phyloP scores from a whole-genome alignment of 2,329 filamentous ascomycete genomes.

The Hypocrella siamensis region DNA sequence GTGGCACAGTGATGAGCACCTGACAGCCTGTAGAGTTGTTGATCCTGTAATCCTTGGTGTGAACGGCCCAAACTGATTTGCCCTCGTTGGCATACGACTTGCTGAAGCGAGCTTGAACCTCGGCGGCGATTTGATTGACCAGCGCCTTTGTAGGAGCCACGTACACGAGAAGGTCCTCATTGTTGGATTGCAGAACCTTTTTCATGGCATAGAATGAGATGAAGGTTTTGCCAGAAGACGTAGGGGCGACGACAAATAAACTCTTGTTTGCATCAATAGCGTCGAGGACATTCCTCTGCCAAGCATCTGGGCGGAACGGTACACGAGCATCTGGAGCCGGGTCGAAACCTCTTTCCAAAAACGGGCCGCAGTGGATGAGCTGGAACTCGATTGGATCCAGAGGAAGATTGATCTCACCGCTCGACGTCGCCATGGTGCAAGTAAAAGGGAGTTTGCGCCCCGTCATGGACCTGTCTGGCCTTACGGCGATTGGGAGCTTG shows the following conservation, averaged over 20 bases:
- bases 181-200: conserved; percentile 49
- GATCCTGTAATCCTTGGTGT: conserved; percentile 60
- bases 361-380: conserved; percentile 34
- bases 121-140: conserved; percentile 71
- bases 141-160: conserved; percentile 70
- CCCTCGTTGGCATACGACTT: conserved; percentile 46
- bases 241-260: conserved; percentile 62
- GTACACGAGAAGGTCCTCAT: conserved; percentile 60
- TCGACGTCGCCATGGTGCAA: background rate
- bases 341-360: conserved; percentile 60
- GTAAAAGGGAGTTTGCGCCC: background rate
- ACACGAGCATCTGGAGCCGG: conserved; percentile 53
- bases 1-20: conserved; percentile 61
- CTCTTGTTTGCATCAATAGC: conserved; percentile 55
- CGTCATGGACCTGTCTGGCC: too few species aligned
- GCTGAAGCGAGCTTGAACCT: conserved; percentile 58
- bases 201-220: conserved; percentile 79
- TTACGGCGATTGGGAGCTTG: too few species aligned
- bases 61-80: conserved; percentile 63
- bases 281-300: conserved; percentile 62
- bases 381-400: conserved; percentile 16
- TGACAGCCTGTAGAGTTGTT: conserved; percentile 61
- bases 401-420: too few species aligned
- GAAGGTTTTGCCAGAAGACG: conserved; percentile 69
- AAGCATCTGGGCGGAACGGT: conserved; percentile 56